Evolutionary conservation across 805 yeast species (phyloP).

Genomic region (Wickerhamomyces strasburgensis): DNA sequence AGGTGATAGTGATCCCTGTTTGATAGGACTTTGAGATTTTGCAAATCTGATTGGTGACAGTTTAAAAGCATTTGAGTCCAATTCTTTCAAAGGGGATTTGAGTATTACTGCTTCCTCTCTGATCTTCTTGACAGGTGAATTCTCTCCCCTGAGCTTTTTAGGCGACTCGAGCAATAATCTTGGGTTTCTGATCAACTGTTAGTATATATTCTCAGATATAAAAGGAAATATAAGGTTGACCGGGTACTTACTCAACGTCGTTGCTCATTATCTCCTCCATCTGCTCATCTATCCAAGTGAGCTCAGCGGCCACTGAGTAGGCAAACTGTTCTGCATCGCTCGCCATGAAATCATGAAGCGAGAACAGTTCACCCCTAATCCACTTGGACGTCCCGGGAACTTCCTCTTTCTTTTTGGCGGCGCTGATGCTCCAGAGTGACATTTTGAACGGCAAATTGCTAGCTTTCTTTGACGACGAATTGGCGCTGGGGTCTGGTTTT

Average conservation of each 20-base stretch:
- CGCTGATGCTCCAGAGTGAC: conserved; percentile 27
- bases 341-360: conserved; percentile 34
- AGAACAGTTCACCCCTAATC: conserved; percentile 40
- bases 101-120: conserved; percentile 18
- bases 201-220: too few species aligned
- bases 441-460: conserved; percentile 5
- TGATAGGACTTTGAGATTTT: conserved; percentile 2
- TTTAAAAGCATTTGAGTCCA: conserved; percentile 12
- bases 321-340: conserved; percentile 36
- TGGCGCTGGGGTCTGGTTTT: too few species aligned
- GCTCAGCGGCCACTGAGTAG: conserved; percentile 32
- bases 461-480: background rate
- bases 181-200: conserved; percentile 21
- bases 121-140: conserved; percentile 25
- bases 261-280: conserved; percentile 31
- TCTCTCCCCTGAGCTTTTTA: conserved; percentile 18
- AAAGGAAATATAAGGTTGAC: too few species aligned
- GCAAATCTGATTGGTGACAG: conserved; percentile 22
- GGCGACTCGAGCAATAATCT: conserved; percentile 25
- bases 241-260: too few species aligned
- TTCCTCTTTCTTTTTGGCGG: conserved; percentile 24
- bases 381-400: conserved; percentile 51
- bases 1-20: conserved; percentile 4
- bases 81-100: conserved; percentile 20
- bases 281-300: conserved; percentile 38